Base-by-base conservation (phyloP, 1,284 basidiomycete genomes). In the Heterobasidion occidentale region DNA sequence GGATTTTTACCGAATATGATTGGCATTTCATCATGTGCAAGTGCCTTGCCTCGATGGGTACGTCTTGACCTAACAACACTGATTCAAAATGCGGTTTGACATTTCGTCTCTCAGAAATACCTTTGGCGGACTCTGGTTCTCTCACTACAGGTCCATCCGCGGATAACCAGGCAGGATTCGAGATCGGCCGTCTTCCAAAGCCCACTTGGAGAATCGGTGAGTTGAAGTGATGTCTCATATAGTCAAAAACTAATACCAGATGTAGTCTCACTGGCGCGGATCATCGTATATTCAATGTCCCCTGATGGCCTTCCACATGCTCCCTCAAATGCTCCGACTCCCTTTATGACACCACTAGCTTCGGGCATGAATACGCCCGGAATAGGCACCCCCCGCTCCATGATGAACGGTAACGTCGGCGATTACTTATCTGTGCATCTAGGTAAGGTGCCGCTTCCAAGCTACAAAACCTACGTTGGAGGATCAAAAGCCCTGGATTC, bases 21-120 rank as follows among this genome's bases (percentile, higher is more conserved):
- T 97, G 91, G 81, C 81, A 86, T 63, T 80, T 88, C 59, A 77
- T 98, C 65, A 96, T 97, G 92, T 89, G 88, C 64, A 95, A 95
- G 73, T 93, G 90, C 68, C 75, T 98, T 53, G 80, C 88, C 9
- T 90, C 90, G 1, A 91, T 95, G 79, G 91, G 83, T 92, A 71
- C 61, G 88, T 74, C 42, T 62, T 57, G 27, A 27, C 7, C 19
- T 60, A 58, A 19, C 35, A 34, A 27, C 36, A 38, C 50, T 20
- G 9, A 27, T 27, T 59, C 44, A 14, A 57, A 50, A 55, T 54
- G 35, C 55, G 19, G 9, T 4, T 44, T 27, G 36, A 36, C 14
- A 27, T n/a, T 36, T 12, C 36, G 50, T 17, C 8, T 27, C 50
- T 36, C 64, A 88, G 86, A 87, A 67, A 88, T 89, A 47, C 82